These are phyloP conservation scores for Hura crepitans DNA, from an alignment of 441 rosid genomes.

Conservation along the genomic window DNA sequence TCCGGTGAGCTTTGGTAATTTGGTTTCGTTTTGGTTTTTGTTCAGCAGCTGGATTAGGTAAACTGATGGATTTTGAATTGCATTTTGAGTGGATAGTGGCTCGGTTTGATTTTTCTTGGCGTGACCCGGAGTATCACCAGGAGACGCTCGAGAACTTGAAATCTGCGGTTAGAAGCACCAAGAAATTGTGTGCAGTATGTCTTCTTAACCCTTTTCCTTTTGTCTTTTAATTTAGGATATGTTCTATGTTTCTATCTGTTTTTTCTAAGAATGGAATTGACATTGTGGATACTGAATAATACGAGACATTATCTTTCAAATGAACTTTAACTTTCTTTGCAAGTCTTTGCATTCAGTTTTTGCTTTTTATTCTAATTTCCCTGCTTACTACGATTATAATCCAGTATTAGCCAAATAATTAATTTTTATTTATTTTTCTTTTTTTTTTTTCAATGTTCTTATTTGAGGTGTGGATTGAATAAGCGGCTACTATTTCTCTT, in stretches of 20 bases:
- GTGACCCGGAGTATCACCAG: conserved; percentile 70
- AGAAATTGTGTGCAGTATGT: conserved; percentile 91
- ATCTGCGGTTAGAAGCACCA: conserved; percentile 72
- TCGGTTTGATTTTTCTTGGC: conserved; percentile 91
- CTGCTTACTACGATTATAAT: neutral
- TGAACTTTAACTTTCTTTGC: neutral
- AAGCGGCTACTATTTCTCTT: conserved; percentile 10
- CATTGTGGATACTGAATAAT: no score
- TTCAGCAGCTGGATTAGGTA: conserved; percentile 1
- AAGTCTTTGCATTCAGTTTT: neutral
- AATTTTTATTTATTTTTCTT: neutral
- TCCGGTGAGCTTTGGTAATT: conserved; percentile 45
- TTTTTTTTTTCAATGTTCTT: neutral
- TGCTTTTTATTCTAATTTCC: neutral
- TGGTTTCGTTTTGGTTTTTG: conserved; percentile 1
- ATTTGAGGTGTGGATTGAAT: conserved; percentile 1
- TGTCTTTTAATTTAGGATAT: no score
- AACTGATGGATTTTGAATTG: conserved; percentile 10
- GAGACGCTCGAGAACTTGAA: conserved; percentile 83
- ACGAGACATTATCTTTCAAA: neutral
- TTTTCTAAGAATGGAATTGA: no score
- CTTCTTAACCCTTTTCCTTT: conserved; percentile 6
- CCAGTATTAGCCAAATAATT: neutral
- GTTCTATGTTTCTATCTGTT: no score
- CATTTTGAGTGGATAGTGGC: conserved; percentile 48